Conservation (phyloP, 345 rosid species). For the Eucalyptus marginata region DNA sequence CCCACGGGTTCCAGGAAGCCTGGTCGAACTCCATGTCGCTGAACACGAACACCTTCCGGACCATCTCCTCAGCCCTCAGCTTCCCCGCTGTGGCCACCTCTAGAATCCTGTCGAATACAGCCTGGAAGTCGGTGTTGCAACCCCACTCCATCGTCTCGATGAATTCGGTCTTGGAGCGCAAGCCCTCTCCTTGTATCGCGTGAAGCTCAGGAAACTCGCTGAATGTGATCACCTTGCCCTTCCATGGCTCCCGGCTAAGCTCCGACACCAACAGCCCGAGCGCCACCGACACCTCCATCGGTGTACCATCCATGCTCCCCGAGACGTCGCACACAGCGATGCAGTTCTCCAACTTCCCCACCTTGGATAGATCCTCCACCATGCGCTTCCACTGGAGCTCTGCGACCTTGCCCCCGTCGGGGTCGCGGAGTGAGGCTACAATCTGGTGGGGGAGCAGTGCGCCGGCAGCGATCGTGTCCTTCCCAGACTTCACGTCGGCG, state of each 20-base stretch:
- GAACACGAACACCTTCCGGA: constrained; percentile 52
- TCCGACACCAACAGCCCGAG: constrained; percentile 43
- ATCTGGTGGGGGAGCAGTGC: constrained; percentile 65
- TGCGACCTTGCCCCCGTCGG: constrained; percentile 43
- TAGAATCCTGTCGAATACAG: constrained; percentile 45
- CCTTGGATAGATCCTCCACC: constrained; percentile 37
- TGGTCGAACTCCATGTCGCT: constrained; percentile 63
- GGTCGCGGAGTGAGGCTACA: constrained; percentile 12
- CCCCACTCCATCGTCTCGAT: constrained; percentile 21
- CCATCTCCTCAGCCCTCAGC: constrained; percentile 39
- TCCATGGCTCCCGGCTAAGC: constrained; percentile 52
- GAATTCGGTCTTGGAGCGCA: constrained; percentile 18
- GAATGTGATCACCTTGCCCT: constrained; percentile 46
- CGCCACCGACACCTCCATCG: constrained; percentile 59
- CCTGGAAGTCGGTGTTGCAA: constrained; percentile 21
- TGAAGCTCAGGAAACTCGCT: constrained; percentile 27
- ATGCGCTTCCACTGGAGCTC: constrained; percentile 64
- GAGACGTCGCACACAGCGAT: constrained; percentile 58
- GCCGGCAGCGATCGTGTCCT: constrained; percentile 41
- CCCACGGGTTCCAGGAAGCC: constrained; percentile 27
- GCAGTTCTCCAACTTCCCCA: constrained; percentile 41
- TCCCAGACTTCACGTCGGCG: constrained; percentile 28
- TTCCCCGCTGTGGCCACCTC: constrained; percentile 28
- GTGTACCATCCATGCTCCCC: constrained; percentile 26
- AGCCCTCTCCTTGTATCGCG: constrained; percentile 15